Percentiles rank a stretch among this genome's conserved stretches.
These are phyloP conservation scores for Nannochloris sp. DNA, from an alignment of 139 green algal species.

Conservation along the genomic window DNA sequence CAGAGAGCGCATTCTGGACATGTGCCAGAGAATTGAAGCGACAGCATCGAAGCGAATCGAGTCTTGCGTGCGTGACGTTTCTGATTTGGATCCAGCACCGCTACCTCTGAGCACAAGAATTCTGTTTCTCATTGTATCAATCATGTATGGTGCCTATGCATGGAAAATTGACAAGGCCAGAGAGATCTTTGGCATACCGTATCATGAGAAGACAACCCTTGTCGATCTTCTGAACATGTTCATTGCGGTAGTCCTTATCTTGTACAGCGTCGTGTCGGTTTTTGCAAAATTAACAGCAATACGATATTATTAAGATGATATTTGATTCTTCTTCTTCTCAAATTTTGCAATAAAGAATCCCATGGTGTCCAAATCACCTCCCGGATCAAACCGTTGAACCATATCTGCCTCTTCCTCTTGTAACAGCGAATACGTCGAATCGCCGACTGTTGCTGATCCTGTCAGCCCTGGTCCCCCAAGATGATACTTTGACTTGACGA, in stretches of 20 bases:
- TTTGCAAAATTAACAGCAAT: conserved; percentile 10
- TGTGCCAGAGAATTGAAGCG: background rate
- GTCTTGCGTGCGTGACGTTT: background rate
- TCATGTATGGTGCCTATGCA: conserved; percentile 19
- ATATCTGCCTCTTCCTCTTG: conserved; percentile 42
- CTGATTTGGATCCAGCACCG: conserved; percentile 1
- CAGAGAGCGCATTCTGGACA: background rate
- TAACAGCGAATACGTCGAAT: conserved; percentile 43
- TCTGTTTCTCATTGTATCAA: conserved; percentile 12
- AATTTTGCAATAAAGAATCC: conserved; percentile 89
- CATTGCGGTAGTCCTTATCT: conserved; percentile 5
- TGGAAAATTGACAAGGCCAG: conserved; percentile 16
- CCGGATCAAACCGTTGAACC: conserved; percentile 80
- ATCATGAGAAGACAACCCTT: background rate
- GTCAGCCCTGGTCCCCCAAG: conserved; percentile 51
- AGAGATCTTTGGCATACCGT: conserved; percentile 6
- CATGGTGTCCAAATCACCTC: conserved; percentile 57
- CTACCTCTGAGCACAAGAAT: conserved; percentile 6
- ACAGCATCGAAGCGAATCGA: background rate
- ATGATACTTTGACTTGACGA: conserved; percentile 42
- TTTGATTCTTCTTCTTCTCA: conserved; percentile 26
- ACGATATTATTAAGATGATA: background rate
- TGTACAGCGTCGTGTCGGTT: conserved; percentile 9
- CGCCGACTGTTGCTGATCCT: conserved; percentile 8
- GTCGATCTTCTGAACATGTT: conserved; percentile 19